A percentile compares a stretch with the other conserved stretches of the same genome.
Evolutionary conservation across 2,329 filamentous ascomycete genomes (phyloP).

Genomic region (Colletotrichum cordylinicola): DNA sequence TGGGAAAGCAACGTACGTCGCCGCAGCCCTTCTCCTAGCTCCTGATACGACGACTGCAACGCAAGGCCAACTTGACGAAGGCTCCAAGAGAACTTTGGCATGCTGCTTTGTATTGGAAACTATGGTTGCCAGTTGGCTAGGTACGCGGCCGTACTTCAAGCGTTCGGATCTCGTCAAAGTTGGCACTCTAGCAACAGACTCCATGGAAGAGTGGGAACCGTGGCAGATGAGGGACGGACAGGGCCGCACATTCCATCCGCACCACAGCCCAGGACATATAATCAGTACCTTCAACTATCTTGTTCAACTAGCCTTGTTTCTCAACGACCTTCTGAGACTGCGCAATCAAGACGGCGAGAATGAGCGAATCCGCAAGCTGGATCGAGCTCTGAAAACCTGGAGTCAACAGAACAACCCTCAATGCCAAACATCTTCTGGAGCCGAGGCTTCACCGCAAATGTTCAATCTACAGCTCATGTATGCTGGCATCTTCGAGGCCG

Average conservation of each 20-base stretch:
- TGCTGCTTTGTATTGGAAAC: slow-evolving; percentile 14
- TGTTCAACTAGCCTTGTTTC: background rate
- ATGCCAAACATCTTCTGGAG: background rate
- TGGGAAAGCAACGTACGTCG: background rate
- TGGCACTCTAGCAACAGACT: background rate
- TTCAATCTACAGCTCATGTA: background rate
- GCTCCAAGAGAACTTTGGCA: background rate
- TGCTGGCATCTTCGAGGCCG: background rate
- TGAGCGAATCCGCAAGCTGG: background rate
- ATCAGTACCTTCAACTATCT: background rate
- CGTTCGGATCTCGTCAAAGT: background rate
- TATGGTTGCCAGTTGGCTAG: background rate
- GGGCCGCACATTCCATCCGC: background rate
- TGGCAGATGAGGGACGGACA: background rate
- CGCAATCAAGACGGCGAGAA: background rate
- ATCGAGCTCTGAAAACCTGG: background rate
- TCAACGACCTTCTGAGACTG: background rate
- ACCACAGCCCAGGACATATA: background rate
- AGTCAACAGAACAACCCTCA: background rate
- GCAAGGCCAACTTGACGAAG: background rate
- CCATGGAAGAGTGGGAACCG: background rate
- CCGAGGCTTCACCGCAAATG: background rate
- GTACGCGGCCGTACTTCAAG: background rate
- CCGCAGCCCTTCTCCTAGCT: background rate
- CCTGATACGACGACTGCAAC: background rate